A percentile compares a stretch with the other conserved stretches of the same genome.
phyloP scores from a whole-genome alignment of 1,139 yeast genomes.

The Geotrichum fermentans region DNA sequence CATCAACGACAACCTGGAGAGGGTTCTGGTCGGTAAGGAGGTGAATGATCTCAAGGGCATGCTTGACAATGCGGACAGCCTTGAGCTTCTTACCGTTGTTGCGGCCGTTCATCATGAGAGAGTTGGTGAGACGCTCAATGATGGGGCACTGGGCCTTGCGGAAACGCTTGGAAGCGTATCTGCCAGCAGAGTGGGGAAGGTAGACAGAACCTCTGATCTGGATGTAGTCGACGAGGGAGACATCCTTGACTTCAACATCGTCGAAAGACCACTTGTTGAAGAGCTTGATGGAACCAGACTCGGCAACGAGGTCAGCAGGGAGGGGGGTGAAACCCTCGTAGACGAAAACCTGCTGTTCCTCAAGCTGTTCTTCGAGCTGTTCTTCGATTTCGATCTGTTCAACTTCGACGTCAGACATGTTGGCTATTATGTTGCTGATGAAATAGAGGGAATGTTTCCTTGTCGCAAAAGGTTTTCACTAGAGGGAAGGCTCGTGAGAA shows the following conservation, averaged over 20 bases:
- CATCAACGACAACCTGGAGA: conserved; percentile 97
- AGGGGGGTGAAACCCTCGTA: conserved; percentile 56
- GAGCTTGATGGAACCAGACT: conserved; percentile 92
- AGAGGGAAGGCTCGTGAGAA: conserved; percentile 11
- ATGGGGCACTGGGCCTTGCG: conserved; percentile 99
- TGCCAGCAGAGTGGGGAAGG: conserved; percentile 99
- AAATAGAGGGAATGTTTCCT: conserved; percentile 16
- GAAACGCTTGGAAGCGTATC: conserved; percentile 99
- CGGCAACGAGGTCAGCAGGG: conserved; percentile 95
- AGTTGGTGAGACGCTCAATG: conserved; percentile 98
- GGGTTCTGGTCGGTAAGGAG: conserved; percentile 99
- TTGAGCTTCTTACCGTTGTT: conserved; percentile 99
- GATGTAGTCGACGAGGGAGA: conserved; percentile 96
- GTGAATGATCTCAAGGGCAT: conserved; percentile 96
- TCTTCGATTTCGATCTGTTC: conserved; percentile 21
- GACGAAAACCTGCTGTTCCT: conserved; percentile 28
- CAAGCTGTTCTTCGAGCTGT: conserved; percentile 17
- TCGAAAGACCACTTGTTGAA: conserved; percentile 99
- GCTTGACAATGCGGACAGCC: conserved; percentile 99
- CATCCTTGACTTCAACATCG: conserved; percentile 95
- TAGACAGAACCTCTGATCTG: conserved; percentile 97
- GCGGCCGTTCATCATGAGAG: conserved; percentile 99
- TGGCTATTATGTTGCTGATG: conserved; percentile 19
- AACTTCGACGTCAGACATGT: conserved; percentile 29
- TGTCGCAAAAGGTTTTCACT: conserved; percentile 18